Percentiles rank a stretch among this genome's conserved stretches.
Conservation (phyloP, 768 basidiomycete species). For the Lactarius indigo region DNA sequence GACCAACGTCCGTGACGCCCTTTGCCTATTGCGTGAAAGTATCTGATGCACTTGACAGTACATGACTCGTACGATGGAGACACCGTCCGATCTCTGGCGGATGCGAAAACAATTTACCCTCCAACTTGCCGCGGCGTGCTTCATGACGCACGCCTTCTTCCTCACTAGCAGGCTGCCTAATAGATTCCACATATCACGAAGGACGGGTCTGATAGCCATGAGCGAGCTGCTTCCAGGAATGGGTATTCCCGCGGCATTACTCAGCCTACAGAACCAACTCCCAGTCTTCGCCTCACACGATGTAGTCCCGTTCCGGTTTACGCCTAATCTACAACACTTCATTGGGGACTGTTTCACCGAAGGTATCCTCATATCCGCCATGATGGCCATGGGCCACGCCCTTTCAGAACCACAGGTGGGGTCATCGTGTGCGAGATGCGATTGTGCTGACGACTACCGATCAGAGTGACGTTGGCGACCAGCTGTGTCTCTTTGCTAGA, state of each 20-base stretch:
- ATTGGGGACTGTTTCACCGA: constrained; percentile 86
- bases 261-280: constrained; percentile 41
- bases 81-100: constrained; percentile 85
- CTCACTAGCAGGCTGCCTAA: constrained; percentile 79
- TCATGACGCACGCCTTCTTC: constrained; percentile 87
- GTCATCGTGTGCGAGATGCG: neutral
- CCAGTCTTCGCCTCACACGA: constrained; percentile 75
- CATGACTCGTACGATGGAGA: constrained; percentile 82
- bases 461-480: constrained; percentile 89
- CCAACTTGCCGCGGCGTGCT: constrained; percentile 83
- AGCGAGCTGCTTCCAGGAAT: constrained; percentile 85
- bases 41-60: constrained; percentile 51
- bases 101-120: constrained; percentile 96
- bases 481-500: constrained; percentile 84
- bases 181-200: constrained; percentile 85
- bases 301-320: constrained; percentile 93
- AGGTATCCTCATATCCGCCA: constrained; percentile 79
- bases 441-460: constrained; percentile 9
- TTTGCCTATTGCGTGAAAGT: neutral
- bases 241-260: constrained; percentile 21
- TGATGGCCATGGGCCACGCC: constrained; percentile 88
- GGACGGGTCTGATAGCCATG: constrained; percentile 89
- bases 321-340: constrained; percentile 94
- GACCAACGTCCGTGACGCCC: constrained; percentile 53
- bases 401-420: constrained; percentile 87